A percentile compares a stretch with the other conserved stretches of the same genome.
These are phyloP conservation scores for Collybia sordida DNA, from an alignment of 768 basidiomycete species.

Conservation along the genomic window DNA sequence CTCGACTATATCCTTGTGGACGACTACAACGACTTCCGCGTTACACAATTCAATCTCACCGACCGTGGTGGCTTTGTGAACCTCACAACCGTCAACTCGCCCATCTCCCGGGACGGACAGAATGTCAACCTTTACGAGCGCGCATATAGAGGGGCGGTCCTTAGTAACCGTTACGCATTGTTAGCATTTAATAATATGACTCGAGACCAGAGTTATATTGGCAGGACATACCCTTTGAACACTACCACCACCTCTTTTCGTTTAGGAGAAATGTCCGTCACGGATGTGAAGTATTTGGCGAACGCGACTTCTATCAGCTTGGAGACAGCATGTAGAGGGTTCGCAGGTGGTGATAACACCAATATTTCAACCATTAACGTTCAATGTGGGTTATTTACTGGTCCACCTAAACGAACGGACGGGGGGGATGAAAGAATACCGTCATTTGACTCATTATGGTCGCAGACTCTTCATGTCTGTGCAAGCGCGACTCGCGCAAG, in stretches of 20 bases:
- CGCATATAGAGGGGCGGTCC: constrained; percentile 18
- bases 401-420: constrained; percentile 17
- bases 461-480: constrained; percentile 15
- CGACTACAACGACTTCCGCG: too few species aligned
- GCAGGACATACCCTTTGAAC: constrained; percentile 11
- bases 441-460: constrained; percentile 17
- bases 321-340: constrained; percentile 12
- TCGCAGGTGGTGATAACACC: constrained; percentile 5
- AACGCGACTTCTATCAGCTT: constrained; percentile 1
- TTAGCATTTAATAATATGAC: constrained; percentile 11
- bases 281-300: not conserved
- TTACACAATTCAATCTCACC: too few species aligned
- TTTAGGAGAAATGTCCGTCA: constrained; percentile 1
- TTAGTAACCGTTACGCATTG: constrained; percentile 16
- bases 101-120: constrained; percentile 16
- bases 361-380: constrained; percentile 20
- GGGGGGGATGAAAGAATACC: constrained; percentile 14
- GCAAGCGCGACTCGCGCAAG: constrained; percentile 16
- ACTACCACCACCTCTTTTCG: not conserved
- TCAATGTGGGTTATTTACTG: constrained; percentile 16
- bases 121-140: constrained; percentile 15
- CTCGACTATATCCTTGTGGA: constrained; percentile 14
- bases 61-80: constrained; percentile 1
- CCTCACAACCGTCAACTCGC: constrained; percentile 10
- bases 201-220: constrained; percentile 11